Evolutionary conservation across 495 filamentous ascomycete genomes (phyloP).

Genomic region (Monascus purpureus): DNA sequence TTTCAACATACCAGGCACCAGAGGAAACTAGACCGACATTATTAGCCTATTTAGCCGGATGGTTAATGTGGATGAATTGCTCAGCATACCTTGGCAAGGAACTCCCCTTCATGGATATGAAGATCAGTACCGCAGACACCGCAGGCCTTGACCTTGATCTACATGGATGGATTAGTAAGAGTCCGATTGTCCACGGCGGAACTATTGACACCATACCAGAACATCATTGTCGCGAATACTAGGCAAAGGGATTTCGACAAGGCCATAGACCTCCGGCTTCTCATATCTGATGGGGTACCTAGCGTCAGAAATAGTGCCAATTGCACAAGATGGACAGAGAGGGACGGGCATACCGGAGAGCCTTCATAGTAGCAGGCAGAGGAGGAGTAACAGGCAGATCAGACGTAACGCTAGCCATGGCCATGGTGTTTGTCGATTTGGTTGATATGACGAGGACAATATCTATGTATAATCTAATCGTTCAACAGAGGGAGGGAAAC

Average conservation of each 20-base stretch:
- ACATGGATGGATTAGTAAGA: background rate
- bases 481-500: too few relatives aligned
- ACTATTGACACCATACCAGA: slow-evolving; percentile 21
- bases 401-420: too few relatives aligned
- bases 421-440: too few relatives aligned
- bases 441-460: too few relatives aligned
- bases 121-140: slow-evolving; percentile 55
- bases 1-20: slow-evolving; percentile 35
- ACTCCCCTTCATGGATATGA: slow-evolving; percentile 55
- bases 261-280: slow-evolving; percentile 42
- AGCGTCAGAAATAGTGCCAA: too few relatives aligned
- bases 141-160: slow-evolving; percentile 46
- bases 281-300: slow-evolving; percentile 38
- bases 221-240: slow-evolving; percentile 45
- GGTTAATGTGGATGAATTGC: too few relatives aligned
- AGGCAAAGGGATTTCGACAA: slow-evolving; percentile 48
- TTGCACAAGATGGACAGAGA: background rate
- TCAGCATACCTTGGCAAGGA: slow-evolving; percentile 45
- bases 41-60: too few relatives aligned
- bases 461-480: too few relatives aligned
- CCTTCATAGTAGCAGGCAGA: slow-evolving; percentile 45
- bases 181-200: background rate
- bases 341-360: slow-evolving; percentile 33
- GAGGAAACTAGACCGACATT: slow-evolving; percentile 46
- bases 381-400: too few relatives aligned